A percentile compares a stretch with the other conserved stretches of the same genome.
Evolutionary conservation across 129 eudicot species (phyloP).

Genomic region (Gnaphalium uliginosum): DNA sequence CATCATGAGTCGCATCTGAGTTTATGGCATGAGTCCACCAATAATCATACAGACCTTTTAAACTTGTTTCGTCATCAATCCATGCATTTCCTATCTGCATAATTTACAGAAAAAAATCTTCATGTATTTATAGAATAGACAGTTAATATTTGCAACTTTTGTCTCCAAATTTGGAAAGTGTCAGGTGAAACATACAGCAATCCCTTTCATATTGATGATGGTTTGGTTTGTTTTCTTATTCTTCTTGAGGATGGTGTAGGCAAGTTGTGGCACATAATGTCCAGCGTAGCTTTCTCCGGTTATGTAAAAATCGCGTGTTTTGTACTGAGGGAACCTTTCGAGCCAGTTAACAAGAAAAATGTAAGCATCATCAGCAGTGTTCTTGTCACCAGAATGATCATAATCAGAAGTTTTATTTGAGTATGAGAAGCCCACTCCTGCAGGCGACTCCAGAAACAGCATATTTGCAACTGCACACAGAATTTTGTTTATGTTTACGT

Average conservation of each 20-base stretch:
- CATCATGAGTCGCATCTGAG: slow-evolving; percentile 45
- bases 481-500: not conserved
- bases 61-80: slow-evolving; percentile 39
- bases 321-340: slow-evolving; percentile 12
- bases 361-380: not conserved
- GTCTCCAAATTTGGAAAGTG: not conserved
- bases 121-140: not conserved
- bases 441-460: slow-evolving; percentile 55
- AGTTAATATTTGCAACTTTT: not conserved
- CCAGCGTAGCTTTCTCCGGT: slow-evolving; percentile 55
- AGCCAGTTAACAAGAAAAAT: not conserved
- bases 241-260: slow-evolving; percentile 33
- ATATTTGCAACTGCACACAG: slow-evolving; percentile 50
- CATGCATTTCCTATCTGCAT: slow-evolving; percentile 52
- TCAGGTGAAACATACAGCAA: slow-evolving; percentile 39
- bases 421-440: slow-evolving; percentile 58
- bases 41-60: slow-evolving; percentile 36
- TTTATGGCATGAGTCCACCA: slow-evolving; percentile 50
- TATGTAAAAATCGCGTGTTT: slow-evolving; percentile 39
- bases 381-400: slow-evolving; percentile 10
- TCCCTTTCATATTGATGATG: slow-evolving; percentile 48
- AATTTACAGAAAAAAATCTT: not conserved
- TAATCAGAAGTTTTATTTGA: slow-evolving; percentile 46
- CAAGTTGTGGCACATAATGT: slow-evolving; percentile 53
- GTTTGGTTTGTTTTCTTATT: slow-evolving; percentile 45